Percentiles rank a stretch among this genome's conserved stretches.
Conservation (phyloP, 202 grass and related monocot species). For the Thinopyrum obtusiflorum region DNA sequence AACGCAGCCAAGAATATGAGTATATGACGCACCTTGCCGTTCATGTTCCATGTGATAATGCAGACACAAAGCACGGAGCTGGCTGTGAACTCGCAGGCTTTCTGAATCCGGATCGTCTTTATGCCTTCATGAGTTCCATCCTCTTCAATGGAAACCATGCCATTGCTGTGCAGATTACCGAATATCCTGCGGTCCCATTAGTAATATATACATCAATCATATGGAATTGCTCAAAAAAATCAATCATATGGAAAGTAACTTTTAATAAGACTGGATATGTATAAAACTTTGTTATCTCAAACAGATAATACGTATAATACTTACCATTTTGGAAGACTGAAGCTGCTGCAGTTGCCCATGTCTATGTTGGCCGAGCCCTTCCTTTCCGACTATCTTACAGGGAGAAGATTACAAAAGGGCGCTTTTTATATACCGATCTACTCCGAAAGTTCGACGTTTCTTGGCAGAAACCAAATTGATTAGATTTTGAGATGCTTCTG, state of each 20-base stretch:
- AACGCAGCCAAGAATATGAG: not conserved
- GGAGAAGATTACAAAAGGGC: conserved; percentile 1
- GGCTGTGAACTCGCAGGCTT: conserved; percentile 41
- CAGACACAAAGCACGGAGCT: conserved; percentile 43
- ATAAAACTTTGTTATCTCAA: not conserved
- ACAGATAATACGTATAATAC: conserved; percentile 1
- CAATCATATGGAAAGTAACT: not conserved
- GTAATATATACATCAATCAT: not conserved
- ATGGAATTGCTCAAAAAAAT: not conserved
- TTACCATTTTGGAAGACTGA: conserved; percentile 30
- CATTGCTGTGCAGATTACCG: conserved; percentile 1
- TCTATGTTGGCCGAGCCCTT: conserved; percentile 9
- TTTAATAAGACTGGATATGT: not conserved
- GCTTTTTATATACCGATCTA: conserved; percentile 22
- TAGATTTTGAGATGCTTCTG: conserved; percentile 23
- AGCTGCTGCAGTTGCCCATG: conserved; percentile 53
- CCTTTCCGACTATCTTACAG: not conserved
- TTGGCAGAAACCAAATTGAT: conserved; percentile 10
- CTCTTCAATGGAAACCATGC: conserved; percentile 29
- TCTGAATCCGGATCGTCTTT: conserved; percentile 48
- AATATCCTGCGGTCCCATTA: conserved; percentile 22
- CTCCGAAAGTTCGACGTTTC: conserved; percentile 22
- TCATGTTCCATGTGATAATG: conserved; percentile 78
- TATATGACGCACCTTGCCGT: conserved; percentile 54
- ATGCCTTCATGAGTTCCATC: conserved; percentile 56